Percentiles rank a stretch among this genome's conserved stretches.
These are phyloP conservation scores for Mycena olivaceomarginata DNA, from an alignment of 768 basidiomycete genomes.

Conservation along the genomic window DNA sequence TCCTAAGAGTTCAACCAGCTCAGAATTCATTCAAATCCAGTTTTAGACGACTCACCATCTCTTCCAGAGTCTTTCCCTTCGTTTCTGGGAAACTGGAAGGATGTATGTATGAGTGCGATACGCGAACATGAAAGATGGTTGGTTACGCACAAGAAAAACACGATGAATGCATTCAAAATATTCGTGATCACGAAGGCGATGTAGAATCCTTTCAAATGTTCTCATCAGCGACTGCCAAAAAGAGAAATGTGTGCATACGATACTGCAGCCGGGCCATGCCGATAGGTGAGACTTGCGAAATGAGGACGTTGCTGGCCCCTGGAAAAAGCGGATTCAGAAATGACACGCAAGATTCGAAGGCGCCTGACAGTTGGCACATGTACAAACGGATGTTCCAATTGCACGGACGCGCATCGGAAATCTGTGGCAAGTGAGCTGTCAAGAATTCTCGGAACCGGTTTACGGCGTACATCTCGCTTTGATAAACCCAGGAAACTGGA, in stretches of 20 bases:
- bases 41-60: slow-evolving; percentile 33
- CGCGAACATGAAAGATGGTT: not conserved
- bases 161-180: slow-evolving; percentile 36
- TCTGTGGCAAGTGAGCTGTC: slow-evolving; percentile 61
- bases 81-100: slow-evolving; percentile 42
- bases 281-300: slow-evolving; percentile 42
- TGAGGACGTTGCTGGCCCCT: slow-evolving; percentile 45
- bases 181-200: slow-evolving; percentile 40
- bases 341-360: not conserved
- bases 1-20: slow-evolving; percentile 17
- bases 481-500: slow-evolving; percentile 62
- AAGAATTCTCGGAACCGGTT: not conserved
- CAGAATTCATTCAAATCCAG: not conserved
- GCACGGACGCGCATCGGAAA: slow-evolving; percentile 74
- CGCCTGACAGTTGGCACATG: slow-evolving; percentile 41
- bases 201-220: slow-evolving; percentile 22
- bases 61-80: slow-evolving; percentile 43
- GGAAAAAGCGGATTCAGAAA: not conserved
- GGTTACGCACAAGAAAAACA: slow-evolving; percentile 41
- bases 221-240: not conserved
- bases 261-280: slow-evolving; percentile 39
- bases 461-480: slow-evolving; percentile 41
- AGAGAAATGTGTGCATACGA: slow-evolving; percentile 2
- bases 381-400: slow-evolving; percentile 48
- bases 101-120: not conserved